Evolutionary conservation across 495 filamentous ascomycete species (phyloP), one percentile per base, ranked within the genome.

Genomic region (Parathielavia hyrcaniae): DNA sequence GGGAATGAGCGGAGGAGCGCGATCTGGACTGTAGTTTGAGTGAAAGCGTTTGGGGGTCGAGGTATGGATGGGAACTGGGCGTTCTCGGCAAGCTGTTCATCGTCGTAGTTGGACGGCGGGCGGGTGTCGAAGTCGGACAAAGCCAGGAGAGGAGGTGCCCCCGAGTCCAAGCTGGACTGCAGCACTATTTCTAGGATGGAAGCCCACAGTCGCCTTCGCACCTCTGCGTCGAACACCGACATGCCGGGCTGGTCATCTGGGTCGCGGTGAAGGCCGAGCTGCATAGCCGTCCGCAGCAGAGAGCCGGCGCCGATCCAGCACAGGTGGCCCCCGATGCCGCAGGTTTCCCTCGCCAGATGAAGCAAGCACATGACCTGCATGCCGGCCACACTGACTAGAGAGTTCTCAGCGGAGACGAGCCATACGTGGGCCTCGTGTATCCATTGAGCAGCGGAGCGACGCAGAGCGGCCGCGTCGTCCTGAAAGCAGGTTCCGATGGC

Each of bases 151-250:
- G 83, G 80, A 0, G 81, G 78, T 60, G 82, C 81, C 1, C 83
- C 84, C 1, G 80, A 74, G 47, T 83, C 80, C 26, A 86, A 56
- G 45, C 82, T 77, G 6, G 84, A 76, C 55, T 84, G 80, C n/a
- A 86, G 62, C 23, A 78, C 73, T 8, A 86, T 70, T 66, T 86
- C 84, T 35, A 87, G 56, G 16, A 86, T 80, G 1, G 82, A 84
- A n/a, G 77, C 79, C 85, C 85, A 88, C 13, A 89, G 72, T 20
- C 86, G 75, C 45, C 85, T 71, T n/a, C 85, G 78, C 75, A 87
- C 81, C 68, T 89, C 86, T 47, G 81, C 77, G 14, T 75, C 73
- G 32, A 85, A 79, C 0, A 59, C 55, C 1, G 77, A 66, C 60
- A 73, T 72, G 23, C 64, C 68, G 5, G 73, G 68, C 1, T 80